Evolutionary conservation across 495 filamentous ascomycete species (phyloP), one percentile per base, ranked within the genome.

Genomic region (Penicillium cosmopolitanum): DNA sequence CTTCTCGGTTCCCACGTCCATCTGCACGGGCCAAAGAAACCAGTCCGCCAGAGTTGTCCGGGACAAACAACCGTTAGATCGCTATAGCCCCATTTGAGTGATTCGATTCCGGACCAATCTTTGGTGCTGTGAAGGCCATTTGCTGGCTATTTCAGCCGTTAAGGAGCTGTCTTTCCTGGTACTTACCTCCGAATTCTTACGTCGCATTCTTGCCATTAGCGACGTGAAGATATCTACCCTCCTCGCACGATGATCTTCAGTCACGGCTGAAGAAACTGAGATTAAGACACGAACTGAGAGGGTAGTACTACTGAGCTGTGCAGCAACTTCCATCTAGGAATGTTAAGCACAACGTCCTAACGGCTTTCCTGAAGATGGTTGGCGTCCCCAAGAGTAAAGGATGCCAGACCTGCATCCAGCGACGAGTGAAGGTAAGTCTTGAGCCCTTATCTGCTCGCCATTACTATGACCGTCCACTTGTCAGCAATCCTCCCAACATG

Each of bases 331-430:
- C 6, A 15, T 25, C 15, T 19, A 5, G 46, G 46, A 48, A 48
- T 46, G 53, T 10, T 15, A 15, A 43, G 23, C 13, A 31, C 5
- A 44, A 5, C 11, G 4, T 15, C 53, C 15, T n/a, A 10, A 23
- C 1, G 15, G 18, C 38, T 34, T 21, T 25, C 38, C 9, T 55
- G 56, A 52, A 52, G 38, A 76, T 76, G 76, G 76, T 79, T 36
- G 76, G 74, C 38, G 73, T 76, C 23, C 75, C 76, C 10, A 68
- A 76, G 36, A 77, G 75, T 60, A 70, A 64, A 63, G 75, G 76
- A 55, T 79, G 75, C 63, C 66, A 64, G 44, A 70, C 63, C n/a
- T 75, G 71, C 59, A 64, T 73, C 23, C 51, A 69, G 15, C 65
- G 71, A 18, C 66, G 69, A n/a, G 67, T 75, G 35, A 68, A 64